Conservation (phyloP, 139 green algal species). For the Desmodesmus armatus region DNA sequence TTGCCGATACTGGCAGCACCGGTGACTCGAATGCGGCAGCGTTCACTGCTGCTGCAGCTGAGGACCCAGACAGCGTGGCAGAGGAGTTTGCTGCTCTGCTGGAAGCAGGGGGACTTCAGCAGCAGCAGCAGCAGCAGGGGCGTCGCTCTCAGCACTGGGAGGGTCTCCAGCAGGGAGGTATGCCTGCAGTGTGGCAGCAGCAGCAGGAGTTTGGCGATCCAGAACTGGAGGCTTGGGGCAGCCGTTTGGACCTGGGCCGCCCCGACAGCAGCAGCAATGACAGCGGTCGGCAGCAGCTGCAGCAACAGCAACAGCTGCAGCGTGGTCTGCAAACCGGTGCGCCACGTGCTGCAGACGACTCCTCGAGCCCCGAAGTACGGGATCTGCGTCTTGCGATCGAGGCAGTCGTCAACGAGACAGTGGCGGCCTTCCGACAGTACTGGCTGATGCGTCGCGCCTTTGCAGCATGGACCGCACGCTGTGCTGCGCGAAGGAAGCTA, state of each 20-base stretch:
- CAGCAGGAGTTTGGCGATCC: background rate
- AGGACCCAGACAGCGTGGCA: background rate
- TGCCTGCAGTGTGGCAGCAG: background rate
- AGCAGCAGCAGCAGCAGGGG: slow-evolving; percentile 7
- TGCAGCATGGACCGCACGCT: background rate
- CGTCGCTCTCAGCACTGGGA: background rate
- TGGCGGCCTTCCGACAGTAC: background rate
- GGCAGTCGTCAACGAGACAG: no score
- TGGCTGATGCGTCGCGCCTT: background rate
- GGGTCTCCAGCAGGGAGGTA: background rate
- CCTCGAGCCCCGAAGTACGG: no score
- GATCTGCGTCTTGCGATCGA: no score
- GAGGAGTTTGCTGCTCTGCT: background rate
- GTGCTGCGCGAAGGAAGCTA: slow-evolving; percentile 15
- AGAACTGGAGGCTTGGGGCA: background rate
- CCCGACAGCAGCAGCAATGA: background rate
- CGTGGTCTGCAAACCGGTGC: background rate
- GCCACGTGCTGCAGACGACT: background rate
- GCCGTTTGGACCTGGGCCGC: background rate
- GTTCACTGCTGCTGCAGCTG: background rate
- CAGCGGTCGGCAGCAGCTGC: background rate
- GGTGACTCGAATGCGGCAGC: background rate
- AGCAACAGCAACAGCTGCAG: background rate
- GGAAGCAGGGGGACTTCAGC: slow-evolving; percentile 9
- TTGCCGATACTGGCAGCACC: background rate